phyloP scores from a whole-genome alignment of 495 filamentous ascomycete genomes.

The Penicillium maclennaniae region DNA sequence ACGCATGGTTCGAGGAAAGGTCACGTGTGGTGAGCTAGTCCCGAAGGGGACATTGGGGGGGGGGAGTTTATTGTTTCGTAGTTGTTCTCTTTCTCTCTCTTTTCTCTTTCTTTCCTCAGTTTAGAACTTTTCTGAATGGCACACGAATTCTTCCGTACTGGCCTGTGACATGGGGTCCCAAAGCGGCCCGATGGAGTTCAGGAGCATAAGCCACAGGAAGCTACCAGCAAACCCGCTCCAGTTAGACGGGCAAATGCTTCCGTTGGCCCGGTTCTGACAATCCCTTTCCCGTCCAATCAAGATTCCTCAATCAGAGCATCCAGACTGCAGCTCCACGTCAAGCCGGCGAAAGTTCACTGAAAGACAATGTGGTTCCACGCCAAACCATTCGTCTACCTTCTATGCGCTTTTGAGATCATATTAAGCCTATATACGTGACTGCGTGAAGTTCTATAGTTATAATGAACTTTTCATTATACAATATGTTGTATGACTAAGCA shows the following conservation, averaged over 20 bases:
- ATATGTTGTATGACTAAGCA: conserved; percentile 1
- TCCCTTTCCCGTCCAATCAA: background rate
- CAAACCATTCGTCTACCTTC: background rate
- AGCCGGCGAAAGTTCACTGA: background rate
- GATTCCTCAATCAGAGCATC: background rate
- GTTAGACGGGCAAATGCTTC: background rate
- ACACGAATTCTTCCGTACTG: too few species aligned
- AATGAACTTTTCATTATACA: background rate
- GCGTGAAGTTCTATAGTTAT: background rate
- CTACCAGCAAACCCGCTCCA: background rate
- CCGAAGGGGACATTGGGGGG: too few species aligned
- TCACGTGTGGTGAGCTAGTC: too few species aligned
- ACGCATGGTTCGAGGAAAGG: too few species aligned
- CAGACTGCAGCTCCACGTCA: background rate
- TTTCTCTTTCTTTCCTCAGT: too few species aligned
- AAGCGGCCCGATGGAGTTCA: background rate
- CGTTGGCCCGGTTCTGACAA: background rate
- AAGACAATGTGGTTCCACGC: background rate
- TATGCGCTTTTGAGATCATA: background rate
- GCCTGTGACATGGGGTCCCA: background rate
- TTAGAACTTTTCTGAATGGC: too few species aligned
- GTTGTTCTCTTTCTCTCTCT: too few species aligned
- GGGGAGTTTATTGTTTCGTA: too few species aligned
- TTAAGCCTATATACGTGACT: background rate
- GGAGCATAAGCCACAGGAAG: background rate